These are phyloP conservation scores for Dendrobium huoshanense DNA, from an alignment of 106 monocot genomes.

Conservation along the genomic window DNA sequence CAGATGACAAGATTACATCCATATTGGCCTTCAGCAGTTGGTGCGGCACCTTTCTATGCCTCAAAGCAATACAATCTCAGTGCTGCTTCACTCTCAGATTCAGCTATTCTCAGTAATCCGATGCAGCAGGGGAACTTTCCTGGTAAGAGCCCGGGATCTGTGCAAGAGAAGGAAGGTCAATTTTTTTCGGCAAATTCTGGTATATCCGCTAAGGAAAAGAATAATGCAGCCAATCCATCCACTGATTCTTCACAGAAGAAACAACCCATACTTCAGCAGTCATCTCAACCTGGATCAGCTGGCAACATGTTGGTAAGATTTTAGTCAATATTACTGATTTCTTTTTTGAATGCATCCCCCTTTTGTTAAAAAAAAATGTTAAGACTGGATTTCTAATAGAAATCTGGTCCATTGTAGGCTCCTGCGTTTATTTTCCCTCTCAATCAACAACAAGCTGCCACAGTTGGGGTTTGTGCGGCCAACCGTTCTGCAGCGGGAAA, in stretches of 20 bases:
- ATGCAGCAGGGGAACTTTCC: slow-evolving; percentile 37
- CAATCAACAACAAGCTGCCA: slow-evolving; percentile 59
- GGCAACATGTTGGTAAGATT: slow-evolving; percentile 57
- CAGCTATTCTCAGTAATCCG: slow-evolving; percentile 28
- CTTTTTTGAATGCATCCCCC: neutral
- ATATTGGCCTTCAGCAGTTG: slow-evolving; percentile 49
- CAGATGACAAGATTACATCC: slow-evolving; percentile 52
- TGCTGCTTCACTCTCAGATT: slow-evolving; percentile 42
- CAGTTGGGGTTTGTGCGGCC: slow-evolving; percentile 7
- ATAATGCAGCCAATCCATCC: neutral
- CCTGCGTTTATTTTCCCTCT: slow-evolving; percentile 84
- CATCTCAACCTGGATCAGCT: slow-evolving; percentile 38
- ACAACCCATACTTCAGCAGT: slow-evolving; percentile 37
- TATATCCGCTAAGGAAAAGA: slow-evolving; percentile 40
- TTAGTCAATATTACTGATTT: neutral
- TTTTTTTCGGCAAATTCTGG: neutral
- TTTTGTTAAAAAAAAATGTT: too few species aligned
- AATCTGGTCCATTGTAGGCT: slow-evolving; percentile 27
- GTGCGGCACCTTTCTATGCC: slow-evolving; percentile 34
- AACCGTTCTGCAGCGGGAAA: slow-evolving; percentile 21
- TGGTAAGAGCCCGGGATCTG: slow-evolving; percentile 19
- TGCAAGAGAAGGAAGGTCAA: slow-evolving; percentile 28
- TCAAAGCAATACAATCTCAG: slow-evolving; percentile 68
- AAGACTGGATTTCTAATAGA: neutral
- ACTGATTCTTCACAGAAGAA: slow-evolving; percentile 50